Base-by-base conservation (phyloP, 2,329 filamentous ascomycete genomes). In the Neonectria punicea region DNA sequence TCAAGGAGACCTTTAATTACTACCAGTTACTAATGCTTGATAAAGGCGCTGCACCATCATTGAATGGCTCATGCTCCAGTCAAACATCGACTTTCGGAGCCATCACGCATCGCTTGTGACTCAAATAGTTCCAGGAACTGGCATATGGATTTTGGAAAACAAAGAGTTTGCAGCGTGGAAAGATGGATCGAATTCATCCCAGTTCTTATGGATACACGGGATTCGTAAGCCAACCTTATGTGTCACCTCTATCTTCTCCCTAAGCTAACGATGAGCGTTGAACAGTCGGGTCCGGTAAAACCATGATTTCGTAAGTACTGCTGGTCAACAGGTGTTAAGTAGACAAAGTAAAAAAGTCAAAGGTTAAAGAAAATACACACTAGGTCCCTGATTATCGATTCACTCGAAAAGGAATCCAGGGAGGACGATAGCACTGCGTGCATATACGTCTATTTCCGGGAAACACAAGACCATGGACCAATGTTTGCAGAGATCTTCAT, bases 371-470 rank as follows among this genome's bases (percentile, higher is more conserved):
- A 18, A 10, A 2, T 4, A 25, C 4, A 5, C 7, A 2, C 9
- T 32, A 50, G 47, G 9, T 50, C 47, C 16, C 8, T 50, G 2
- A 50, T 50, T 9, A 32, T 50, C 4, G 47, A 32, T 32, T 50
- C 47, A 6, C 25, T 50, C 1, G 16, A 50, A 7, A 32, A 32
- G n/a, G 10, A 2, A 2, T 18, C 47, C 16, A n/a, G 30, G 2
- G 28, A 7, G 3, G n/a, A 32, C n/a, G 47, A 50, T 2, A 50
- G 18, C 16, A 32, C 47, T 18, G 47, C 47, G 16, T 50, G 47
- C 11, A 50, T 50, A 28, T 50, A 50, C 47, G 25, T 50, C 8
- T 50, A 50, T 50, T 50, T 50, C 9, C 47, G 32, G 28, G 47
- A 50, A 11, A 25, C 16, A 20, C 47, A 50, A 7, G 47, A 50